Percentiles rank a stretch among this genome's conserved stretches.
phyloP scores from a whole-genome alignment of 2,329 filamentous ascomycete genomes.

The Aspergillus pseudonomiae region DNA sequence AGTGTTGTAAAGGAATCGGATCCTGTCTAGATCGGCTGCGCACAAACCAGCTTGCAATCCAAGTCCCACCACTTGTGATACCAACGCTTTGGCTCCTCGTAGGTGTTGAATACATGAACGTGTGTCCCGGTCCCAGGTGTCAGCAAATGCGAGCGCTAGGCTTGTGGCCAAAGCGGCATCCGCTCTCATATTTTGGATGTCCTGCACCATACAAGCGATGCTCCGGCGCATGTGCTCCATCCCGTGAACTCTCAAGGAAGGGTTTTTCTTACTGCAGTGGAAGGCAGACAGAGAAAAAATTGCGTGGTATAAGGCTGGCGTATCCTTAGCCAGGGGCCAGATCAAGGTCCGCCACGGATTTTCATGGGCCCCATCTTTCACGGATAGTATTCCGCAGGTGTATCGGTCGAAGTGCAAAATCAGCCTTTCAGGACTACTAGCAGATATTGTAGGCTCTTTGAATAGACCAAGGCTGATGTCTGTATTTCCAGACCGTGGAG shows the following conservation, averaged over 20 bases:
- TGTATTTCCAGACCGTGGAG: constrained; percentile 28
- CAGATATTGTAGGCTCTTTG: constrained; percentile 51
- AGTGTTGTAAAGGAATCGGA: constrained; percentile 70
- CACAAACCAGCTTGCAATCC: constrained; percentile 37
- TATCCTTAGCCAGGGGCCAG: constrained; percentile 67
- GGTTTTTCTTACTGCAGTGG: constrained; percentile 63
- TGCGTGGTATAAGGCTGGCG: constrained; percentile 68
- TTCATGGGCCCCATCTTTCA: constrained; percentile 69
- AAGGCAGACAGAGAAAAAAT: constrained; percentile 71
- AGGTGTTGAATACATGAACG: constrained; percentile 71
- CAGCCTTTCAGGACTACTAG: constrained; percentile 62
- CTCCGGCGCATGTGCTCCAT: constrained; percentile 71
- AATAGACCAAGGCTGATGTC: constrained; percentile 37
- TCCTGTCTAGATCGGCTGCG: constrained; percentile 55
- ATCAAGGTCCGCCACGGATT: constrained; percentile 73
- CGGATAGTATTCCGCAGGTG: constrained; percentile 71
- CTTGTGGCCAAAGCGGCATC: constrained; percentile 72
- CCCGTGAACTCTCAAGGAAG: constrained; percentile 62
- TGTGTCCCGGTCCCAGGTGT: constrained; percentile 72
- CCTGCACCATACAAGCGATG: constrained; percentile 60
- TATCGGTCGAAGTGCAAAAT: constrained; percentile 65
- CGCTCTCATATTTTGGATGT: constrained; percentile 64
- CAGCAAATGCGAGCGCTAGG: constrained; percentile 68
- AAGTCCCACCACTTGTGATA: constrained; percentile 60
- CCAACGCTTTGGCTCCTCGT: constrained; percentile 66